Percentiles rank a stretch among this genome's conserved stretches.
phyloP scores from a whole-genome alignment of 2,329 filamentous ascomycete genomes.

The Xylariaceae sp. region DNA sequence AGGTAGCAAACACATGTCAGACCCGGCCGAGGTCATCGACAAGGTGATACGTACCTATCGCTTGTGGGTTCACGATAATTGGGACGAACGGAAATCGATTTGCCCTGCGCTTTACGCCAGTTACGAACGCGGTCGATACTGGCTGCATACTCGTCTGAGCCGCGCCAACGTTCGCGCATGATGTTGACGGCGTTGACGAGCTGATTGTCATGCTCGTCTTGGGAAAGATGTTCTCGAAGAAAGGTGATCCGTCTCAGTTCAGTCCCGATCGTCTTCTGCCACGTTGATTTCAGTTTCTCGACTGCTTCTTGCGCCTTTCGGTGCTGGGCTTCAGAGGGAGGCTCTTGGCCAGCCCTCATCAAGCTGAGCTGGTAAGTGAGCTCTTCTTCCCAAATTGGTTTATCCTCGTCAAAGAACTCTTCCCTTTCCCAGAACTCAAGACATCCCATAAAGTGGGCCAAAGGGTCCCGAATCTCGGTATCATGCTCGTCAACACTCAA shows the following conservation, averaged over 20 bases:
- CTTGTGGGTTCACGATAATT: no score
- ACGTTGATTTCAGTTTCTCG: conserved; percentile 9
- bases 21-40: no score
- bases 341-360: background rate
- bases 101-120: conserved; percentile 2
- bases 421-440: conserved; percentile 16
- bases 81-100: background rate
- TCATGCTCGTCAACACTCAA: background rate
- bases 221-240: conserved; percentile 13
- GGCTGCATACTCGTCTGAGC: background rate
- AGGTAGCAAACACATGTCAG: no score
- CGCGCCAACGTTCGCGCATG: conserved; percentile 6
- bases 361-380: background rate
- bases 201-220: conserved; percentile 14
- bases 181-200: conserved; percentile 10
- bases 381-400: background rate
- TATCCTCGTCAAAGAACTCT: conserved; percentile 7
- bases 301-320: background rate
- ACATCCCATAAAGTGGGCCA: conserved; percentile 25
- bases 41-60: no score
- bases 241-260: conserved; percentile 20
- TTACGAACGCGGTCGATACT: background rate
- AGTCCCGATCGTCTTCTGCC: conserved; percentile 11
- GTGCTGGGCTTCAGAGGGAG: background rate
- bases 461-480: conserved; percentile 9